Conservation (phyloP, 169 alveolate genomes). For the Cryptosporidium felis region DNA sequence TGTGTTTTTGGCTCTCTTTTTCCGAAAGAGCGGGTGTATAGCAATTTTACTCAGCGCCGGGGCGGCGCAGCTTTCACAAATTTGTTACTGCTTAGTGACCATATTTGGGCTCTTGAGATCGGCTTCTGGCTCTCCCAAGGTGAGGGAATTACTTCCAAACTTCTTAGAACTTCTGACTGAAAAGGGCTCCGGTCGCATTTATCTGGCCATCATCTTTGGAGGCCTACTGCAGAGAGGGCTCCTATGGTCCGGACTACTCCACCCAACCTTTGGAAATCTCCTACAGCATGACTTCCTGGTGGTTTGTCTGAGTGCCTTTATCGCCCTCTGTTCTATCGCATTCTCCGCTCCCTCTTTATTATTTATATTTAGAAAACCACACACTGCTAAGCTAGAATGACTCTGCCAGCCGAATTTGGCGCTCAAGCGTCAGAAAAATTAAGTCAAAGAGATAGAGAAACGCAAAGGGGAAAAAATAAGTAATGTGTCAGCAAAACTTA, state of each 20-base stretch:
- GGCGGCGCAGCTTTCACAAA: not conserved
- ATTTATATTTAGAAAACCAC: not conserved
- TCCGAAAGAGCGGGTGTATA: constrained; percentile 7
- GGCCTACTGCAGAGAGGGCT: constrained; percentile 20
- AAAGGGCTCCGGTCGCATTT: constrained; percentile 16
- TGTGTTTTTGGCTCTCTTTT: not conserved
- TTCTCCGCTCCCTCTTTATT: constrained; percentile 1
- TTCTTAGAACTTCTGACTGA: not conserved
- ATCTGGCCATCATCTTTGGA: not conserved
- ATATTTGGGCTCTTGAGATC: not conserved
- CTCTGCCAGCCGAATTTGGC: not conserved
- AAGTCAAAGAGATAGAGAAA: too few relatives aligned
- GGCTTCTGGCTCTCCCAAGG: not conserved
- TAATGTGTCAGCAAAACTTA: constrained; percentile 13
- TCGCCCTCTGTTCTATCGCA: not conserved
- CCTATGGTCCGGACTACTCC: too few relatives aligned
- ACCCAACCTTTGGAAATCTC: not conserved
- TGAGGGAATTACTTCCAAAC: not conserved
- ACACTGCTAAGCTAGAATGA: not conserved
- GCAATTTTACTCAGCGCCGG: not conserved
- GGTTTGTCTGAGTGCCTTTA: not conserved
- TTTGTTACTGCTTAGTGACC: not conserved
- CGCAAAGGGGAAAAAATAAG: too few relatives aligned
- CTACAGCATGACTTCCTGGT: not conserved
- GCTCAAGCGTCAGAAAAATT: not conserved